Conservation (phyloP, 192 early-diverging fungal species). For the Entophlyctis luteolus region DNA sequence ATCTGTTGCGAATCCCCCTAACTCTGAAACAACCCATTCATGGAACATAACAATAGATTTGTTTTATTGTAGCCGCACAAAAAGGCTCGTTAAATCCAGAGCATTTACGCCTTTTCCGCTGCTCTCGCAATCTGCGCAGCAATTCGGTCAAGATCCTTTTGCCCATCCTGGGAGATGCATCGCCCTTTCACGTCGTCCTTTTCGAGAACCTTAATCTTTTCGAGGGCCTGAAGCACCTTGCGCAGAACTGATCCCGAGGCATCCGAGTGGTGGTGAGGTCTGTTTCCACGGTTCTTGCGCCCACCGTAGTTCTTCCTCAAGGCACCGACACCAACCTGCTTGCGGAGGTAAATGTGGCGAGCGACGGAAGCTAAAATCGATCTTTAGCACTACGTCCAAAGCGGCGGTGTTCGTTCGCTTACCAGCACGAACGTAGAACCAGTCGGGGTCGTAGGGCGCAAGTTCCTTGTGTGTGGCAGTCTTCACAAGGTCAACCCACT, state of each 20-base stretch:
- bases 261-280: slow-evolving; percentile 85
- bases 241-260: slow-evolving; percentile 89
- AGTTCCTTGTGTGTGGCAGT: slow-evolving; percentile 96
- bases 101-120: slow-evolving; percentile 20
- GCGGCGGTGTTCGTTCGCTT: no score
- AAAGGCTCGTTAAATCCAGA: no score
- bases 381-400: no score
- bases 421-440: slow-evolving; percentile 98
- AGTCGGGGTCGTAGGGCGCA: slow-evolving; percentile 96
- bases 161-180: slow-evolving; percentile 90
- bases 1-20: neutral
- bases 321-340: slow-evolving; percentile 89
- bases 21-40: neutral
- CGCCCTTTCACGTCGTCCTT: slow-evolving; percentile 90
- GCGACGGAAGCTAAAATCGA: slow-evolving; percentile 79
- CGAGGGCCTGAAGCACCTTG: slow-evolving; percentile 96
- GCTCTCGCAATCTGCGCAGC: slow-evolving; percentile 25
- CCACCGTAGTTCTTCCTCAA: slow-evolving; percentile 93
- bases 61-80: no score
- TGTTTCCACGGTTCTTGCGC: slow-evolving; percentile 82
- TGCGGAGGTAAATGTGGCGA: slow-evolving; percentile 97
- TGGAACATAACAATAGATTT: neutral
- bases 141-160: slow-evolving; percentile 94
- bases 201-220: slow-evolving; percentile 97
- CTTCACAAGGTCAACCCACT: slow-evolving; percentile 99